These are phyloP conservation scores for Stevia rebaudiana DNA, from an alignment of 140 eudicot species.

Conservation along the genomic window DNA sequence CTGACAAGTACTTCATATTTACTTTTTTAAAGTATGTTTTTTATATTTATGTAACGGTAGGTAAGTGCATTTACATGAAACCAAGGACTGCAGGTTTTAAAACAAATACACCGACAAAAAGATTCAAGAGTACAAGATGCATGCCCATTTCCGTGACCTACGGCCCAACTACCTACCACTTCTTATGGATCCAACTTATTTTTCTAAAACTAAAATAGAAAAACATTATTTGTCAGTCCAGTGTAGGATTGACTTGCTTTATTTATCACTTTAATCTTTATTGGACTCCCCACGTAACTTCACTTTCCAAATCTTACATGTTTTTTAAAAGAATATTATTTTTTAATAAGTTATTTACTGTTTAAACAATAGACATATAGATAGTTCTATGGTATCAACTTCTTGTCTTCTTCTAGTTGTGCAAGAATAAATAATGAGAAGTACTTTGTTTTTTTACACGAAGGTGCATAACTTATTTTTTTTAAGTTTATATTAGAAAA, in stretches of 20 bases:
- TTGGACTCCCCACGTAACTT: constrained; percentile 4
- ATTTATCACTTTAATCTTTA: neutral
- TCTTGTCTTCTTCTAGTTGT: constrained; percentile 1
- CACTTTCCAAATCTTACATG: constrained; percentile 17
- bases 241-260: constrained; percentile 24
- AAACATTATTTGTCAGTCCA: constrained; percentile 19
- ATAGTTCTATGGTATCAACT: neutral
- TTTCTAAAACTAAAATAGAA: neutral
- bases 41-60: neutral
- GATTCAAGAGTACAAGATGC: constrained; percentile 13
- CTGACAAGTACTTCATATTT: no score
- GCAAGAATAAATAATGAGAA: neutral
- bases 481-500: neutral
- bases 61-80: constrained; percentile 7
- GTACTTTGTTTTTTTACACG: neutral
- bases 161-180: constrained; percentile 30
- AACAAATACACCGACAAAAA: constrained; percentile 29
- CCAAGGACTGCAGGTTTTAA: constrained; percentile 3
- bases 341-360: neutral
- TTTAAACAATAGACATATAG: neutral
- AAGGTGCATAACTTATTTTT: neutral
- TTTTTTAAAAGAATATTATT: neutral
- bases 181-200: constrained; percentile 22
- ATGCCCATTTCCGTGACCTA: constrained; percentile 29
- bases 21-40: no score